Evolutionary conservation across 495 filamentous ascomycete genomes (phyloP), one percentile per base, ranked within the genome.

Genomic region (Umbilicaria muhlenbergii): DNA sequence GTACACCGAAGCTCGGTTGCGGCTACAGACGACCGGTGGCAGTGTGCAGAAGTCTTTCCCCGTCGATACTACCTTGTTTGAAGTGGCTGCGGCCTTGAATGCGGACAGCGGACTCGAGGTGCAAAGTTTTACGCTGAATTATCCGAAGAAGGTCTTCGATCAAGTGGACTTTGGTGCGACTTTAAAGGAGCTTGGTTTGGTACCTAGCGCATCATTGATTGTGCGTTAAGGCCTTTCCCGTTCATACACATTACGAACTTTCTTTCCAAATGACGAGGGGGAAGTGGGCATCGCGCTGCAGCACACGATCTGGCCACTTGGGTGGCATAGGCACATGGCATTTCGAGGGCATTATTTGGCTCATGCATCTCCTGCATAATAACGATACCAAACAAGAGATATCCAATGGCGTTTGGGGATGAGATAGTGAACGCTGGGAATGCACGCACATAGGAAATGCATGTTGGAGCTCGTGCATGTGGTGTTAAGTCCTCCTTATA

Each of bases 61-160:
- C 0, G 86, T 78, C 5, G 81, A 84, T 15, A 92, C 83, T 7
- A 99, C 92, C 0, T 67, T 99, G 13, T 94, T 94, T 53, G 92
- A 99, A 62, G 86, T 99, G 24, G 86, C 81, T 7, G 74, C 81
- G 41, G 68, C 76, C 46, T 56, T 96, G 32, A 69, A 73, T 53
- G 49, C 73, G 45, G 78, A 87, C 44, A 73, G 69, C 43, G 76
- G 71, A 3, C 49, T 75, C 12, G 64, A 77, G 17, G 80, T 91
- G 14, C 68, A 64, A 32, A 85, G 74, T 47, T 94, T 99, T 57
- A 74, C 77, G 5, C 81, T 79, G 57, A 94, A 75, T 19, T 96
- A 88, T 56, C 91, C 91, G 5, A 77, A 70, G 55, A 96, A 96
- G 37, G 70, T 78, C 0, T 99, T 80, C 48, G 73, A 82, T 34